Conservation (phyloP, 2,329 filamentous ascomycete species). For the Colletotrichum gloeosporioides region DNA sequence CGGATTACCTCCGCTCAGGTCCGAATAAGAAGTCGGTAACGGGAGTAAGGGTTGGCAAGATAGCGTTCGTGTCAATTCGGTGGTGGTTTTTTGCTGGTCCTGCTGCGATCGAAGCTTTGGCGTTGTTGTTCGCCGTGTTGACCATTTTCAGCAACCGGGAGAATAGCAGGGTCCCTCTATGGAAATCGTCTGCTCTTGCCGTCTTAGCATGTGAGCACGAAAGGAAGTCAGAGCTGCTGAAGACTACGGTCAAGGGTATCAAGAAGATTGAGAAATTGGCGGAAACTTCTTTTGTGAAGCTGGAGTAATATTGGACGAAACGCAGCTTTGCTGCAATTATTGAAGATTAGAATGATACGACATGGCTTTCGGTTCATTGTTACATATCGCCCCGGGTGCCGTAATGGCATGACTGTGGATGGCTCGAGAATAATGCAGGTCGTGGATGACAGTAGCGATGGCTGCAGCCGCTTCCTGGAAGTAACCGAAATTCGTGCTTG, state of each 20-base stretch:
- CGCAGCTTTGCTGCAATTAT: no score
- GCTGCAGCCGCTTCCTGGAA: fast-evolving
- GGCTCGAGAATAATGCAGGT: background rate
- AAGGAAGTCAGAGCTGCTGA: fast-evolving
- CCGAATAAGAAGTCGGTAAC: fast-evolving
- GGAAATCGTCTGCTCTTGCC: background rate
- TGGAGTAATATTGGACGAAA: background rate
- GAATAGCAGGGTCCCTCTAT: background rate
- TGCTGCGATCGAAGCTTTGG: background rate
- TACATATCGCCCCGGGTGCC: background rate
- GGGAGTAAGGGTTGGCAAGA: fast-evolving
- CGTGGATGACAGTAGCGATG: background rate
- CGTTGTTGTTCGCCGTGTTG: background rate
- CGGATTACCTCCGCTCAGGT: background rate
- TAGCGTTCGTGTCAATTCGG: background rate
- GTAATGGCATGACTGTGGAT: background rate
- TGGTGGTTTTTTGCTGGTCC: background rate
- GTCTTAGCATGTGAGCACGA: background rate
- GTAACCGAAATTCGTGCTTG: background rate
- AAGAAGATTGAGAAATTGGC: background rate
- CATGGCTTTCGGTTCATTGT: background rate
- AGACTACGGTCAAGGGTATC: background rate
- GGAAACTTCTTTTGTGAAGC: fast-evolving
- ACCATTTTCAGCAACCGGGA: background rate
- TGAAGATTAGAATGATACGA: no score